Evolutionary conservation across 2,329 filamentous ascomycete genomes (phyloP).

Genomic region (Beauveria varroae): DNA sequence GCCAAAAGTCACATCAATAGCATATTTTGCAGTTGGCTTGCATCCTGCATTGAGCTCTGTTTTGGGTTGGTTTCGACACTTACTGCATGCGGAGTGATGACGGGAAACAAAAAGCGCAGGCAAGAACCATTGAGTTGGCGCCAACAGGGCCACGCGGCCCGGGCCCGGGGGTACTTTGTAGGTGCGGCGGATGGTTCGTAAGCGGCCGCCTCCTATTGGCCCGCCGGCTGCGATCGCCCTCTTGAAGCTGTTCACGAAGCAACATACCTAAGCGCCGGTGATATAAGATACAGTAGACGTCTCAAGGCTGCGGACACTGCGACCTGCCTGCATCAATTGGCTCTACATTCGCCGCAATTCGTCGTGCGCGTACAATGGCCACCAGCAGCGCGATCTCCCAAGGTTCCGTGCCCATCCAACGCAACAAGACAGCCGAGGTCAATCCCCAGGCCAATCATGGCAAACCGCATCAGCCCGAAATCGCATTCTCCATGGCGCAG

Average conservation of each 20-base stretch:
- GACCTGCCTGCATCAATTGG: not conserved
- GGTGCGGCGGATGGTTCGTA: not conserved
- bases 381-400: not conserved
- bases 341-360: not conserved
- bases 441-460: not conserved
- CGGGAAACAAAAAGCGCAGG: too few species aligned
- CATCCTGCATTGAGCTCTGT: too few species aligned
- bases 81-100: too few species aligned
- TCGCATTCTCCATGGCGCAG: not conserved
- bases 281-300: not conserved
- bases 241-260: not conserved
- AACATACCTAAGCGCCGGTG: not conserved
- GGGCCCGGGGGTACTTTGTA: too few species aligned
- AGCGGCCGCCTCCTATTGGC: slow-evolving; percentile 3
- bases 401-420: not conserved
- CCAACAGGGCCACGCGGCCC: too few species aligned
- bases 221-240: too few species aligned
- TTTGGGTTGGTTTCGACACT: too few species aligned
- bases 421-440: not conserved
- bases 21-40: too few species aligned
- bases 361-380: not conserved
- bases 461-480: not conserved
- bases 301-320: not conserved
- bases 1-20: too few species aligned
- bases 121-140: too few species aligned